Base-by-base conservation (phyloP, 2,329 filamentous ascomycete genomes). In the Trichoderma citrinoviride region DNA sequence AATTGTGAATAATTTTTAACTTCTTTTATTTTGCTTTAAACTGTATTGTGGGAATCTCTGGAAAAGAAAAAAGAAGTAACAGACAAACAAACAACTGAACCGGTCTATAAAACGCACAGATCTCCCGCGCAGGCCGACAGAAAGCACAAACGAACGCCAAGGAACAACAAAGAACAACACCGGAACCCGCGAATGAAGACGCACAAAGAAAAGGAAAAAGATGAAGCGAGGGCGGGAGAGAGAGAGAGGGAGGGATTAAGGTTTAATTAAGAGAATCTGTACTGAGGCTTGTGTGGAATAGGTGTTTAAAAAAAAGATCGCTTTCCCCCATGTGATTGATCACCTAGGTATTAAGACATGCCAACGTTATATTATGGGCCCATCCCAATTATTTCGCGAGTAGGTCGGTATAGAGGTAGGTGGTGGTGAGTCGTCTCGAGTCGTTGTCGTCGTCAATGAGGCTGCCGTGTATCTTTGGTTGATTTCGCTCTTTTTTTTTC, bases 231-330 rank as follows among this genome's bases (percentile, higher is more conserved):
- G n/a, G 7, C 19, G 29, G 17, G 47, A n/a, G 23, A 19, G 47
- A 41, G 33, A 40, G 14, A 40, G 25, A 55, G 25, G 17, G 29
- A 33, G 19, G 4, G n/a, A 54, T 55, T 55, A 46, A 25, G 43
- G 29, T 25, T 40, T 10, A 40, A n/a, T 37, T 29, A 40, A 27
- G 29, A 29, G 52, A 27, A 7, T 41, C 29, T n/a, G 61, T 63
- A 41, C 41, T 63, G 33, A 12, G 10, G 33, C 33, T 37, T 14
- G 33, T 37, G 33, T 14, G 10, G 10, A 37, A 37, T 12, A 37
- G 33, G 33, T 37, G n/a, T n/a, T n/a, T n/a, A 37, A 63, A 56
- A 56, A 63, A 47, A 56, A 56, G 29, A 63, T 63, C 58, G 58
- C 58, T 61, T 52, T 61, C 49, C 40, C 57, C 41, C 27, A 44